Base-by-base conservation (phyloP, 352 stramenopile species). In the Phytopythium helicoides region DNA sequence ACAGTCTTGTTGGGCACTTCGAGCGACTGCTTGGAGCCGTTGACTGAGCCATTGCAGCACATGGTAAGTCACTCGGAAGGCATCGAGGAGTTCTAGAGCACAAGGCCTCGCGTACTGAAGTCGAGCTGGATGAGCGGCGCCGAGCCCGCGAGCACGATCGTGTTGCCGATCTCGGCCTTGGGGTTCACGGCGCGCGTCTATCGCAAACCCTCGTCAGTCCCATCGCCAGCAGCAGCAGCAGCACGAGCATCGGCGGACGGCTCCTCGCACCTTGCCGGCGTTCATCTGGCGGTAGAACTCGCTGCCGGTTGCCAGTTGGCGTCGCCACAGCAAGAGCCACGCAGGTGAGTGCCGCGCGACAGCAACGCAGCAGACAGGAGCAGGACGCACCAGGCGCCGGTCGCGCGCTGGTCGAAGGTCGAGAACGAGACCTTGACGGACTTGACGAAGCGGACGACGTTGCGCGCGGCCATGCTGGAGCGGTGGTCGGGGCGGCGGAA, bases 271-370 rank as follows among this genome's bases (percentile, higher is more conserved):
- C 78, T 94, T 94, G 47, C 76, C 62, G 3, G 84, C 84, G 26
- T 68, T 81, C 73, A 94, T 54, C 59, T 94, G 84, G 47, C 84
- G 76, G 67, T 88, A 92, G 63, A 94, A 92, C 68, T 94, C 84
- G 65, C 84, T 92, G 55, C 15, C 16, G 26, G 9, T 5, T 49
- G 19, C 19, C n/a, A n/a, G n/a, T n/a, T n/a, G n/a, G n/a, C n/a
- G n/a, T n/a, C n/a, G n/a, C n/a, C n/a, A n/a, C n/a, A n/a, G 18
- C 45, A 37, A 52, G 35, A 31, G 23, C 54, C 25, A 56, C 37
- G 26, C 28, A 5, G 28, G 5, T 33, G 9, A 48, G n/a, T n/a
- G 36, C 25, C 21, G 54, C 18, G 23, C 38, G 15, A 37, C 38
- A 9, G 18, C 19, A 25, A 31, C 37, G 8, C 12, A 23, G 26